Conservation (phyloP, 768 basidiomycete species). For the Tulasnella sp. region DNA sequence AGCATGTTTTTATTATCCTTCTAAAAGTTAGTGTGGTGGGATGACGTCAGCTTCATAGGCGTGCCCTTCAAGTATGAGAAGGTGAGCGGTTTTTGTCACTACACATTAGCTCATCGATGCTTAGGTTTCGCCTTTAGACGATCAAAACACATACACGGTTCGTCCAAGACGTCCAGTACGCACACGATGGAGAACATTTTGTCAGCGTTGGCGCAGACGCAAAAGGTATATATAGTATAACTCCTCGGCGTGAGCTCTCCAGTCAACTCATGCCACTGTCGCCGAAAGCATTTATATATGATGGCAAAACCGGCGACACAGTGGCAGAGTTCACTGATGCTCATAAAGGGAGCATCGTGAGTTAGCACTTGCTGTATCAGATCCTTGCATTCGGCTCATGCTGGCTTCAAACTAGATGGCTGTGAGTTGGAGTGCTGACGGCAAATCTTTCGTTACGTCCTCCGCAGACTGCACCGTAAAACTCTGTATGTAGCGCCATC, state of each 20-base stretch:
- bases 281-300: slow-evolving; percentile 55
- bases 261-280: neutral
- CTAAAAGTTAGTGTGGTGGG: neutral
- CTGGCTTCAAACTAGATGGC: slow-evolving; percentile 25
- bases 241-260: neutral
- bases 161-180: slow-evolving; percentile 80
- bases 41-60: slow-evolving; percentile 27
- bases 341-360: slow-evolving; percentile 66
- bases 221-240: slow-evolving; percentile 35
- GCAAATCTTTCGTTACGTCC: slow-evolving; percentile 62
- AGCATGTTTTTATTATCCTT: slow-evolving; percentile 11
- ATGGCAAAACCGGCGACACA: slow-evolving; percentile 79
- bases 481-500: slow-evolving; percentile 47
- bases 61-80: slow-evolving; percentile 85
- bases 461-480: slow-evolving; percentile 82
- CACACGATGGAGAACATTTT: slow-evolving; percentile 72
- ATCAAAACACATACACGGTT: slow-evolving; percentile 86
- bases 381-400: neutral
- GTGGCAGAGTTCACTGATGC: slow-evolving; percentile 56
- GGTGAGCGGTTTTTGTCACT: slow-evolving; percentile 25
- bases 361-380: slow-evolving; percentile 24
- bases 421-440: slow-evolving; percentile 65
- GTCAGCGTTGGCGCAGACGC: slow-evolving; percentile 82
- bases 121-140: slow-evolving; percentile 33
- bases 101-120: neutral